Conservation (phyloP, 371 early-diverging fungal species). For the Mucor ambiguus region DNA sequence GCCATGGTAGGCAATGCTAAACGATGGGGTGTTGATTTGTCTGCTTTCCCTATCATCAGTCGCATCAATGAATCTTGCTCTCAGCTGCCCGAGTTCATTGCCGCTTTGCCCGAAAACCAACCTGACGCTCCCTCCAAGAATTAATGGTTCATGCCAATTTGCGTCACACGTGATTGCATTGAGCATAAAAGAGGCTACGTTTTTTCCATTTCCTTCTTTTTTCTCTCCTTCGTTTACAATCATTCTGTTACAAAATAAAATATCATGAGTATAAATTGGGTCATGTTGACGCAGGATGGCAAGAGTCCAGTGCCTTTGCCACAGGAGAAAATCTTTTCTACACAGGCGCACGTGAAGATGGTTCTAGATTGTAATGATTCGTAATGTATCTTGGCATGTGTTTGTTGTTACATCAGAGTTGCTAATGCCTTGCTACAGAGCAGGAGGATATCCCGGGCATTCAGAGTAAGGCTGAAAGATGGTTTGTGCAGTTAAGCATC, state of each 20-base stretch:
- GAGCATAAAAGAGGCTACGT: not conserved
- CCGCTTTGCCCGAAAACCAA: slow-evolving; percentile 73
- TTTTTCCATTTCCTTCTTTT: not conserved
- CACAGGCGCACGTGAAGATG: slow-evolving; percentile 36
- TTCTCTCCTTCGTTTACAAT: not conserved
- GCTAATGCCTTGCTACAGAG: slow-evolving; percentile 3
- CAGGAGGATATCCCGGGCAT: slow-evolving; percentile 45
- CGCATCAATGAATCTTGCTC: slow-evolving; percentile 56
- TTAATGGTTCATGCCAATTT: slow-evolving; percentile 4
- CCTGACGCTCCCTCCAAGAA: slow-evolving; percentile 66
- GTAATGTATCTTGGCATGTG: slow-evolving; percentile 16
- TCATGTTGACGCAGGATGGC: slow-evolving; percentile 46
- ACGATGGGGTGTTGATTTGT: slow-evolving; percentile 75
- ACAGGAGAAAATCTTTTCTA: slow-evolving; percentile 50
- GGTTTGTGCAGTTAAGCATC: not conserved
- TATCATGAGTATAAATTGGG: slow-evolving; percentile 60
- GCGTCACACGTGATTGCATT: not conserved
- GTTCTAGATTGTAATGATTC: slow-evolving; percentile 40
- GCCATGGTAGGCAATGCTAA: slow-evolving; percentile 85
- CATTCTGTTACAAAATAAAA: not conserved
- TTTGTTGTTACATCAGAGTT: not conserved
- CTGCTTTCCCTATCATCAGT: slow-evolving; percentile 66
- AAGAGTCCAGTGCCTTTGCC: slow-evolving; percentile 48
- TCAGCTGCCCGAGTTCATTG: slow-evolving; percentile 68
- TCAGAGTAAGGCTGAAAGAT: slow-evolving; percentile 24